A percentile compares a stretch with the other conserved stretches of the same genome.
Conservation (phyloP, 2,329 filamentous ascomycete species). For the Clonostachys solani region DNA sequence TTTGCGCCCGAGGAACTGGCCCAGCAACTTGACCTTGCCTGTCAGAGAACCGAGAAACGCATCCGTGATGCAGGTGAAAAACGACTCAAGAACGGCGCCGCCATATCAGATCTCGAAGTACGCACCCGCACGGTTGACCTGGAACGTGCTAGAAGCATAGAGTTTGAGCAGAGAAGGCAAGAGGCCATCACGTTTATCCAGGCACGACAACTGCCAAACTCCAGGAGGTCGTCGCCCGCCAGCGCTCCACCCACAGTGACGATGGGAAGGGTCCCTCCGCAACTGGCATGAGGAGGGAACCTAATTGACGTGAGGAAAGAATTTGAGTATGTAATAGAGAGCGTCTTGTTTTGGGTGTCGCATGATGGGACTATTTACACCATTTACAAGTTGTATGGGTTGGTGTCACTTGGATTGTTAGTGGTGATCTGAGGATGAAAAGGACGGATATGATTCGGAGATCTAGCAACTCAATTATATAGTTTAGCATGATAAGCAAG, state of each 20-base stretch:
- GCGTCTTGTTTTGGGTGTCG: no score
- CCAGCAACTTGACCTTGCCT: constrained; percentile 42
- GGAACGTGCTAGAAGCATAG: constrained; percentile 43
- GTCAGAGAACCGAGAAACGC: constrained; percentile 36
- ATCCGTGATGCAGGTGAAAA: constrained; percentile 33
- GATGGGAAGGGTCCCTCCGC: not conserved
- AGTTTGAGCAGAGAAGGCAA: constrained; percentile 43
- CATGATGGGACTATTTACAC: no score
- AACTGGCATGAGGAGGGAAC: not conserved
- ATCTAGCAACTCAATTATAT: no score
- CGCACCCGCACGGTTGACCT: constrained; percentile 33
- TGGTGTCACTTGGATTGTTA: no score
- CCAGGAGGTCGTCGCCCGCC: constrained; percentile 19
- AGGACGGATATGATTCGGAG: no score
- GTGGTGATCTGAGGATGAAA: no score
- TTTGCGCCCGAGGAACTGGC: constrained; percentile 33
- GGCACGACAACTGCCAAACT: not conserved
- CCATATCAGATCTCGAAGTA: constrained; percentile 35
- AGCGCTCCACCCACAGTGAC: constrained; percentile 9
- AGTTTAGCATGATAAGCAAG: no score
- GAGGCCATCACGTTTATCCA: constrained; percentile 38
- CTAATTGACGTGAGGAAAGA: no score
- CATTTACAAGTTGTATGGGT: no score
- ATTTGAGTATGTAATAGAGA: no score
- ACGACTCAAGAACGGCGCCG: constrained; percentile 34